Conservation (phyloP, 495 filamentous ascomycete species). For the Aspergillus conjunctus region DNA sequence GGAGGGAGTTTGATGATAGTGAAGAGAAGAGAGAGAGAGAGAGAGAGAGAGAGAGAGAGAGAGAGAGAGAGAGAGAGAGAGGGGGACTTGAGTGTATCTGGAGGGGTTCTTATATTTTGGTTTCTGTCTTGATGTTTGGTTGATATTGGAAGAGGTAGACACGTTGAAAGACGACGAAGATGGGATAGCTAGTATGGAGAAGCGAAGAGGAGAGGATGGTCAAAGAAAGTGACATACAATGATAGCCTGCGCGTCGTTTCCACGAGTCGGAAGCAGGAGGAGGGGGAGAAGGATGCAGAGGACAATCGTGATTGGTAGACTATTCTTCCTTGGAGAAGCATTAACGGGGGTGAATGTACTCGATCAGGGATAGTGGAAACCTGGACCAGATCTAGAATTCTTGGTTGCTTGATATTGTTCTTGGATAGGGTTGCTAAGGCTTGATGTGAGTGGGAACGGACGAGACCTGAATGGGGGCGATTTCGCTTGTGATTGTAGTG, state of each 20-base stretch:
- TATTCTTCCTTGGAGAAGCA: background rate
- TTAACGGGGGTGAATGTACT: background rate
- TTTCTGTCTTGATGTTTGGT: slow-evolving; percentile 1
- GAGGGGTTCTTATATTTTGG: slow-evolving; percentile 9
- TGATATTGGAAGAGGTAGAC: background rate
- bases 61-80: background rate
- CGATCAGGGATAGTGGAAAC: no score
- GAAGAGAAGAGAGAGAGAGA: slow-evolving; percentile 19
- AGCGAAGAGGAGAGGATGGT: background rate
- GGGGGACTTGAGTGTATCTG: slow-evolving; percentile 9
- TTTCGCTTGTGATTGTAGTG: background rate
- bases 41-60: no score
- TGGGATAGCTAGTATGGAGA: background rate
- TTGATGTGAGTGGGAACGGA: background rate
- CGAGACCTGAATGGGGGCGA: background rate
- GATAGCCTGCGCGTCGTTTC: background rate
- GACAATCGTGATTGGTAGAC: background rate
- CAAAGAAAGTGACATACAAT: background rate
- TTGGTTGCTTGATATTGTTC: slow-evolving; percentile 23
- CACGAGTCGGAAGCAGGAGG: background rate
- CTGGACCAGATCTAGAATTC: background rate
- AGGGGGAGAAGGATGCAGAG: background rate
- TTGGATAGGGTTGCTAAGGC: background rate
- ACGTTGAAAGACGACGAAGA: background rate
- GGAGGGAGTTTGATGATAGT: slow-evolving; percentile 20